Evolutionary conservation across 2,329 filamentous ascomycete genomes (phyloP).

Genomic region (Penicillium expansum): DNA sequence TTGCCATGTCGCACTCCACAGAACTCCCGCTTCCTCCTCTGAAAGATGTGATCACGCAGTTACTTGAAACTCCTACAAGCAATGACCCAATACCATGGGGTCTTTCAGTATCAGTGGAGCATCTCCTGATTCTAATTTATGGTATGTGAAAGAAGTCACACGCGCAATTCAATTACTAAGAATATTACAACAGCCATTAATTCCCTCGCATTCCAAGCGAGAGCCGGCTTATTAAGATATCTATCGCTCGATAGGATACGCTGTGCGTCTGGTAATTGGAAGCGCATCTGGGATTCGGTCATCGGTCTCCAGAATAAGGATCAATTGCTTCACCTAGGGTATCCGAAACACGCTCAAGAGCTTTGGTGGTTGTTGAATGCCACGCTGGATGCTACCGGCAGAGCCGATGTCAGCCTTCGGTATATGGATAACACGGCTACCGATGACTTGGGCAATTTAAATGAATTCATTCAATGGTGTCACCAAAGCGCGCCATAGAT

Average conservation of each 20-base stretch:
- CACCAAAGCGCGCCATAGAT: slow-evolving; percentile 1
- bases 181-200: slow-evolving; percentile 24
- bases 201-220: slow-evolving; percentile 31
- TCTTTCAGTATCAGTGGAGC: slow-evolving; percentile 28
- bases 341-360: slow-evolving; percentile 34
- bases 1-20: slow-evolving; percentile 11
- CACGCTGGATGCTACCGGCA: slow-evolving; percentile 23
- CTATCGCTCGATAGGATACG: slow-evolving; percentile 27
- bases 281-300: slow-evolving; percentile 26
- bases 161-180: not conserved
- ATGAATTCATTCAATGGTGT: slow-evolving; percentile 32
- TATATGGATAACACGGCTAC: slow-evolving; percentile 31
- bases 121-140: slow-evolving; percentile 33
- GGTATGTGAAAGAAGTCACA: slow-evolving; percentile 12
- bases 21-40: slow-evolving; percentile 23
- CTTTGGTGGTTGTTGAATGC: slow-evolving; percentile 32
- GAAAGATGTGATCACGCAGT: slow-evolving; percentile 22
- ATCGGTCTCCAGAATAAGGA: slow-evolving; percentile 18
- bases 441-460: slow-evolving; percentile 31
- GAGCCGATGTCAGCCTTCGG: slow-evolving; percentile 13
- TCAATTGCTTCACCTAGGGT: slow-evolving; percentile 27
- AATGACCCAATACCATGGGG: slow-evolving; percentile 20
- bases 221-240: slow-evolving; percentile 27
- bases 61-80: slow-evolving; percentile 23
- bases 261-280: slow-evolving; percentile 30